phyloP scores from a whole-genome alignment of 441 rosid species.

The Arabidopsis hybrid region DNA sequence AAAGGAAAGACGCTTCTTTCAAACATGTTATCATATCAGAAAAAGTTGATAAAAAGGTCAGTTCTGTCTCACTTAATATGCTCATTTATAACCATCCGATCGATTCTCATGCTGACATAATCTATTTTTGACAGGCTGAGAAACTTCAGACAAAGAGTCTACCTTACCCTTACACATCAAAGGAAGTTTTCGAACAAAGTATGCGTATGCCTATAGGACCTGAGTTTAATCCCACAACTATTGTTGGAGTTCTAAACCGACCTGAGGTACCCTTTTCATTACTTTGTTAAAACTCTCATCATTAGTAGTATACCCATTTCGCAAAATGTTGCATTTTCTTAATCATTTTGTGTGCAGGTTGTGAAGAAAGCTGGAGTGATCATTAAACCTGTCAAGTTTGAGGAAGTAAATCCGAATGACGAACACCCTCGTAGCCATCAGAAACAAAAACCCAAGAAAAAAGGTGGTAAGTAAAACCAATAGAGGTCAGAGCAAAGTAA shows the following conservation, averaged over 20 bases:
- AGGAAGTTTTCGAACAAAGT: slow-evolving; percentile 80
- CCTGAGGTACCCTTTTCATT: slow-evolving; percentile 61
- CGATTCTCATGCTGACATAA: slow-evolving; percentile 19
- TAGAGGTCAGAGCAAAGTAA: slow-evolving; percentile 22
- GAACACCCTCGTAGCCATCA: slow-evolving; percentile 41
- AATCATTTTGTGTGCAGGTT: slow-evolving; percentile 52
- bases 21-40: slow-evolving; percentile 85
- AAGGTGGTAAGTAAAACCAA: slow-evolving; percentile 30
- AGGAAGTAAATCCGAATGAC: slow-evolving; percentile 63
- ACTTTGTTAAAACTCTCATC: slow-evolving; percentile 13
- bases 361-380: slow-evolving; percentile 75
- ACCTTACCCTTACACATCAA: slow-evolving; percentile 82
- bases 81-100: not conserved
- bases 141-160: slow-evolving; percentile 69
- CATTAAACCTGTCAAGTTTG: slow-evolving; percentile 73
- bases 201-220: slow-evolving; percentile 89
- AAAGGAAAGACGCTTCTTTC: slow-evolving; percentile 77
- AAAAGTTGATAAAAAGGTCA: slow-evolving; percentile 83
- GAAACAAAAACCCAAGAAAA: slow-evolving; percentile 36
- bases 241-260: slow-evolving; percentile 67
- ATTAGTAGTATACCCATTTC: not conserved
- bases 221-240: slow-evolving; percentile 77
- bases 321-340: not conserved
- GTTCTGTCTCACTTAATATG: slow-evolving; percentile 13
- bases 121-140: slow-evolving; percentile 60